phyloP scores from a whole-genome alignment of 1,284 basidiomycete genomes.

The Tilletia setariae region DNA sequence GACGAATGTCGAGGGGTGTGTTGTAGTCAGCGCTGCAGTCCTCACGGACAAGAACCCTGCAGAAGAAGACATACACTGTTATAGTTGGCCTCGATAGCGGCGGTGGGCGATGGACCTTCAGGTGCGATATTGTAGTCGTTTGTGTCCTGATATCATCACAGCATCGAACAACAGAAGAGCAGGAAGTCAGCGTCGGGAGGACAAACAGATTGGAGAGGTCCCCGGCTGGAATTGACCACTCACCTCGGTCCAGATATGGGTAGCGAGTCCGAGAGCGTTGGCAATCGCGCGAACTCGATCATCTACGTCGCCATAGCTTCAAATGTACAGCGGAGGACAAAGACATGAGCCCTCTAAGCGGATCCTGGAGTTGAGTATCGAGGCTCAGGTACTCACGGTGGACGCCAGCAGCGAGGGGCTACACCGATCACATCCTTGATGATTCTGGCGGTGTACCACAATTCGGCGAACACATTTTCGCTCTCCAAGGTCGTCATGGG shows the following conservation, averaged over 20 bases:
- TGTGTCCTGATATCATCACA: conserved; percentile 26
- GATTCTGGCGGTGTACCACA: conserved; percentile 60
- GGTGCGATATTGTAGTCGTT: conserved; percentile 57
- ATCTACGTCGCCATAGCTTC: conserved; percentile 61
- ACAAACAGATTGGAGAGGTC: too few species aligned
- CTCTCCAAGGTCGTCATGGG: conserved; percentile 59
- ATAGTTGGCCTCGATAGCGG: conserved; percentile 57
- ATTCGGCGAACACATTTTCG: conserved; percentile 61
- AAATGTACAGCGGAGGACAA: conserved; percentile 34
- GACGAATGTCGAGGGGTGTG: too few species aligned
- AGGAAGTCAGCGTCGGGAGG: too few species aligned
- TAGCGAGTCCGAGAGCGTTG: conserved; percentile 57
- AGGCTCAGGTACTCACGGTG: conserved; percentile 4
- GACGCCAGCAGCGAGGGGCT: conserved; percentile 57
- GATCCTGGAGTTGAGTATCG: neutral
- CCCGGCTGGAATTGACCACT: conserved; percentile 19
- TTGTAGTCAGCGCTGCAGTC: too few species aligned
- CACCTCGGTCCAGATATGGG: conserved; percentile 59
- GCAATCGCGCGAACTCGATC: conserved; percentile 61
- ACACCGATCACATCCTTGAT: conserved; percentile 60
- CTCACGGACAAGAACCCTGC: too few species aligned
- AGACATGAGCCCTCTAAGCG: neutral
- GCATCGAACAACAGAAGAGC: too few species aligned
- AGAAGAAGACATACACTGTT: neutral
- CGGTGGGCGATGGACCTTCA: conserved; percentile 48